Base-by-base conservation (phyloP, 106 monocot genomes). In the Dendrobium nobile region DNA sequence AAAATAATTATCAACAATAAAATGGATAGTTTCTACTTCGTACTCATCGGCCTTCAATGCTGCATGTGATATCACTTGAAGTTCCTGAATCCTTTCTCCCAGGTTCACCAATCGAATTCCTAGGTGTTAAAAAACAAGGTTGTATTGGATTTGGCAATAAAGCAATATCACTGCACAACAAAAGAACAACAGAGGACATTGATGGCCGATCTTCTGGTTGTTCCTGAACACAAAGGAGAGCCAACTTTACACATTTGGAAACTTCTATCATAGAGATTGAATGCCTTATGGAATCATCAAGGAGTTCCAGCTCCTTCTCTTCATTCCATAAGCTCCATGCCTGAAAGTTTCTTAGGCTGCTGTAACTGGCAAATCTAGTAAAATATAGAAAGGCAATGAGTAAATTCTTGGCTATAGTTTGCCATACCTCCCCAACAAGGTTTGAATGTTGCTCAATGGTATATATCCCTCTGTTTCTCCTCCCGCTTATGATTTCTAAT, bases 401-500 rank as follows among this genome's bases (percentile, higher is more conserved):
- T 13, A 7, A 70, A 40, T 72, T 72, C 42, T 79, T 51, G 10
- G 10, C 51, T 51, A 51, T 51, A 51, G 1, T 51, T 51, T 51
- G 0, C 16, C 51, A 16, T 68, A 80, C 80, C 27, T 80, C 44
- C 0, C 67, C 43, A 20, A 80, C 80, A 80, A 80, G 80, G 47
- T 80, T 80, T 28, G 47, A 42, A 28, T 72, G 80, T 2, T 67
- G 45, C 17, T 31, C 41, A 17, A 64, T 41, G n/a, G 45, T 24
- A 15, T 33, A 26, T 3, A 27, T 18, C 22, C 65, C 79, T 47
- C 28, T 73, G 55, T 84, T 79, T 43, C 55, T 78, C 11, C 41
- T 40, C 7, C 78, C 83, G 37, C 87, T 86, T 1, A 92, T 45
- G 59, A 89, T 84, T 54, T 92, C 89, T 2, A 92, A 41, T 13